Evolutionary conservation across 371 early-diverging fungal genomes (phyloP), one percentile per base, ranked within the genome.

Genomic region (Thermomucor indicae-seudaticae): DNA sequence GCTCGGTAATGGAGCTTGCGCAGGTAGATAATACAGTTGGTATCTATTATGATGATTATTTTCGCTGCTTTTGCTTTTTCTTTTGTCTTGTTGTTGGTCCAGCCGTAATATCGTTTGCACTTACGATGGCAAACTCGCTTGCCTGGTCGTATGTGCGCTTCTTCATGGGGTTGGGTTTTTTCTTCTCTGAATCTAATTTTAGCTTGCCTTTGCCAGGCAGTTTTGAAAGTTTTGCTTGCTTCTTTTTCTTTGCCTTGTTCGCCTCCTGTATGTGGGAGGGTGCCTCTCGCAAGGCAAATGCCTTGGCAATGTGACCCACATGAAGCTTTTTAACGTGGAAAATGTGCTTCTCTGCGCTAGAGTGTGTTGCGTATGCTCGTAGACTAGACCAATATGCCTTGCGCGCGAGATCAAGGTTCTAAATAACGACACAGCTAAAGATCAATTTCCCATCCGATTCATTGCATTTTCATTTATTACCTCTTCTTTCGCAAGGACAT

Each of bases 291-390:
- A 98, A 68, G 7, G 83, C 94, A 83, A 98, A 98, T n/a, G 90
- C 79, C 66, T 96, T 96, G 39, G 97, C 96, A 48, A 91, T 67
- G 59, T 98, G 98, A 14, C 98, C 98, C 35, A 96, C 78, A 65
- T 98, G 98, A 56, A 98, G 72, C 44, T 87, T 85, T 53, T 87
- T 86, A 53, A 96, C 76, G 61, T 96, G 94, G 81, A 98, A 96
- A 29, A 95, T 85, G 30, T 86, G 85, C 43, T 89, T 87, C 62
- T 92, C 90, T 0, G 86, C 55, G 10, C 87, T 65, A 6, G 77
- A 67, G 69, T 97, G 96, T 1, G 98, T 95, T 3, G 96, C 90
- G 63, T 98, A 98, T 0, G 97, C 91, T 41, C 94, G 88, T 35
- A 96, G 80, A 52, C 85, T 85, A 14, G 97, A 93, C 73, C 84